Conservation (phyloP, 352 stramenopile genomes). For the Phytophthora chlamydospora region DNA sequence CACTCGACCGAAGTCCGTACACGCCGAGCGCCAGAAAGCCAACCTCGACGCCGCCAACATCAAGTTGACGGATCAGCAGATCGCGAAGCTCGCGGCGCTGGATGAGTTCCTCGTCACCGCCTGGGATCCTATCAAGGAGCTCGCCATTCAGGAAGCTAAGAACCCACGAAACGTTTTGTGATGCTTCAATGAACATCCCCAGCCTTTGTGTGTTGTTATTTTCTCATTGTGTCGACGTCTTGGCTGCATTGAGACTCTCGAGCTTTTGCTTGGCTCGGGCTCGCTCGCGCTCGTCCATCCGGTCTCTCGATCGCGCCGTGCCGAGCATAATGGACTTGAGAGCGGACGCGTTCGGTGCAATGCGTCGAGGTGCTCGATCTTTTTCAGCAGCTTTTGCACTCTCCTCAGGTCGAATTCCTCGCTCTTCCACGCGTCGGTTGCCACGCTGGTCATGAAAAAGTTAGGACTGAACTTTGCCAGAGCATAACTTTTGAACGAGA, state of each 20-base stretch:
- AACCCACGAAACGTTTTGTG: no score
- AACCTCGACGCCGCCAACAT: neutral
- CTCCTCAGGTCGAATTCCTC: slow-evolving; percentile 6
- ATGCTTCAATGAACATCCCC: no score
- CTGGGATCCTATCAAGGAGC: slow-evolving; percentile 46
- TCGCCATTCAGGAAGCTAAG: slow-evolving; percentile 41
- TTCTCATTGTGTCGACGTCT: slow-evolving; percentile 20
- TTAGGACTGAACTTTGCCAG: slow-evolving; percentile 1
- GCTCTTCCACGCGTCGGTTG: slow-evolving; percentile 1
- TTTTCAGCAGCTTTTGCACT: neutral
- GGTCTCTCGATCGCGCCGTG: slow-evolving; percentile 33
- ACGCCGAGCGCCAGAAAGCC: no score
- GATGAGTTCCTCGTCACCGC: neutral
- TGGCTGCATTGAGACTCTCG: slow-evolving; percentile 7
- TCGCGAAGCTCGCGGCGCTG: neutral
- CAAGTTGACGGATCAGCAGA: neutral
- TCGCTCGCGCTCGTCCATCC: slow-evolving; percentile 33
- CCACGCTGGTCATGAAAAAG: neutral
- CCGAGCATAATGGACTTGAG: slow-evolving; percentile 28
- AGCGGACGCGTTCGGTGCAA: slow-evolving; percentile 28
- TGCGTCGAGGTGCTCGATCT: slow-evolving; percentile 7
- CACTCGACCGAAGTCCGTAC: no score
- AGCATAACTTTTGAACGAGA: slow-evolving; percentile 15
- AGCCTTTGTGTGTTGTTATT: slow-evolving; percentile 66
- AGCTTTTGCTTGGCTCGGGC: slow-evolving; percentile 36